Evolutionary conservation across 148 eudicot genomes (phyloP).

Genomic region (Nyssa sinensis): DNA sequence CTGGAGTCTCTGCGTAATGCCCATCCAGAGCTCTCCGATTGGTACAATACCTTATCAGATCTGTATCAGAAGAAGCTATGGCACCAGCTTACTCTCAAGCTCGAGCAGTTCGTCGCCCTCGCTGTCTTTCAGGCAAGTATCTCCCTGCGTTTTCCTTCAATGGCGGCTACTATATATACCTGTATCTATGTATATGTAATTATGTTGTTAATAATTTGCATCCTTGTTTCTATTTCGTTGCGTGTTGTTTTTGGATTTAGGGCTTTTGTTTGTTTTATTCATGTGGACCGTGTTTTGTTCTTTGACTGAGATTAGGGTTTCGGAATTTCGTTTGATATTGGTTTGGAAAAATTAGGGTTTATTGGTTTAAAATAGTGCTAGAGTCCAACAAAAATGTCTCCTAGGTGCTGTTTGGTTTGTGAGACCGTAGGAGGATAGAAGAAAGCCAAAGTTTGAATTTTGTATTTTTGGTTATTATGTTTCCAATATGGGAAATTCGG

Average conservation of each 20-base stretch:
- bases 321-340: background rate
- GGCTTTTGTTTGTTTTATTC: constrained; percentile 8
- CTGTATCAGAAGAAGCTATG: constrained; percentile 94
- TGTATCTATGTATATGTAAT: background rate
- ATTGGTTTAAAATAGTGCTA: background rate
- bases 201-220: background rate
- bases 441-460: background rate
- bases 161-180: background rate
- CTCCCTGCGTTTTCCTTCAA: background rate
- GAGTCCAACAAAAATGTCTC: background rate
- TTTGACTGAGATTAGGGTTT: constrained; percentile 15
- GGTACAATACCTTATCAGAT: constrained; percentile 78
- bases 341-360: background rate
- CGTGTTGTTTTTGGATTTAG: constrained; percentile 1
- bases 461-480: background rate
- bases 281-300: background rate
- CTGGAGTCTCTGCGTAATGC: constrained; percentile 53
- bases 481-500: background rate
- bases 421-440: background rate
- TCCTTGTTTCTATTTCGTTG: background rate
- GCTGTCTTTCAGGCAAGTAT: constrained; percentile 60
- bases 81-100: constrained; percentile 92
- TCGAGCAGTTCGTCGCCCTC: constrained; percentile 81
- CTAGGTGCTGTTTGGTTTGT: background rate
- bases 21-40: constrained; percentile 81